A percentile compares a stretch with the other conserved stretches of the same genome.
Conservation (phyloP, 305 asterid genomes). For the Solanum chacoense region DNA sequence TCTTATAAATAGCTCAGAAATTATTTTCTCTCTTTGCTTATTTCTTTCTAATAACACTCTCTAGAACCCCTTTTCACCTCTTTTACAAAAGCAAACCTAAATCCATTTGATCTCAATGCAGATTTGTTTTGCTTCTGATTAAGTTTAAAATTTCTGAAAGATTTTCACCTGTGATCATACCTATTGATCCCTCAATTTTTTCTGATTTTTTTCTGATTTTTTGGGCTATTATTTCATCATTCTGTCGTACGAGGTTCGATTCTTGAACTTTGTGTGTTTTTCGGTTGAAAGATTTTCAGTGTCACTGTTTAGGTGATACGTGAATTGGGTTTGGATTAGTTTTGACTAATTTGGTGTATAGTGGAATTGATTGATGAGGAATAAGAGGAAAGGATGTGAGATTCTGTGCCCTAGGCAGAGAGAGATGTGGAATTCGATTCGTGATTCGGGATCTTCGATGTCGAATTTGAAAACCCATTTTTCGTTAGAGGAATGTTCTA, state of each 20-base stretch:
- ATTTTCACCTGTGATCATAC: background rate
- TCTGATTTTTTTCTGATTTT: background rate
- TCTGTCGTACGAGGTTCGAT: background rate
- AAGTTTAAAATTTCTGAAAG: background rate
- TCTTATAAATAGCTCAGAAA: background rate
- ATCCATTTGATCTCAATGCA: background rate
- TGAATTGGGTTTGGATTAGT: background rate
- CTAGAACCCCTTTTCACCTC: background rate
- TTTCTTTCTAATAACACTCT: background rate
- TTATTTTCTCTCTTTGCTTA: background rate
- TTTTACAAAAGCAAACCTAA: background rate
- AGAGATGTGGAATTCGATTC: slow-evolving; percentile 7
- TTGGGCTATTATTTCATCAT: background rate
- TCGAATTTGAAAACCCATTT: slow-evolving; percentile 30
- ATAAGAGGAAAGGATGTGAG: slow-evolving; percentile 38
- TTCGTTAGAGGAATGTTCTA: slow-evolving; percentile 29
- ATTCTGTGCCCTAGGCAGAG: slow-evolving; percentile 12
- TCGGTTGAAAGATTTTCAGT: background rate
- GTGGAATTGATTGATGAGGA: slow-evolving; percentile 21
- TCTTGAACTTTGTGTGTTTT: background rate
- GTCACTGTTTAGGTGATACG: background rate
- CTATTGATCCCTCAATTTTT: background rate
- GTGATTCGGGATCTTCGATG: slow-evolving; percentile 16
- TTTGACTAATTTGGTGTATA: background rate
- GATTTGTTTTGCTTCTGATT: background rate